Evolutionary conservation across 305 asterid species (phyloP).

Genomic region (Fraxinus paxiana): DNA sequence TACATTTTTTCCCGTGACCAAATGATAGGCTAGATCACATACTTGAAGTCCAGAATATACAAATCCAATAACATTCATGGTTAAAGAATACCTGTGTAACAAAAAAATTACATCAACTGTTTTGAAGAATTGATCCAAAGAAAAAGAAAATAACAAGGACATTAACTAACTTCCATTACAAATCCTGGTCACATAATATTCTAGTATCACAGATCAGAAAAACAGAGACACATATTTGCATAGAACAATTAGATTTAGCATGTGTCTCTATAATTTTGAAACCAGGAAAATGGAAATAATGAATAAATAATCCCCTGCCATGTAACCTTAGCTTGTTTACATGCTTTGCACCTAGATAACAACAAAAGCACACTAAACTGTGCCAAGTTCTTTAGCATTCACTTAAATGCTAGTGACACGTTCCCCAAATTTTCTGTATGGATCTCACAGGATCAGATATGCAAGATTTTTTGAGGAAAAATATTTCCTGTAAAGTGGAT

Average conservation of each 20-base stretch:
- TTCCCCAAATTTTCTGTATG: not conserved
- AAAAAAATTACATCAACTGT: not conserved
- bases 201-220: not conserved
- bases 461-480: not conserved
- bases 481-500: not conserved
- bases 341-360: not conserved
- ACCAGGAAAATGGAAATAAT: not conserved
- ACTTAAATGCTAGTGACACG: not conserved
- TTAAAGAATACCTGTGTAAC: constrained; percentile 57
- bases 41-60: constrained; percentile 76
- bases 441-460: not conserved
- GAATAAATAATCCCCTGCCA: not conserved
- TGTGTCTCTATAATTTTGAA: not conserved
- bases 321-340: not conserved
- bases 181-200: not conserved
- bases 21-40: constrained; percentile 42
- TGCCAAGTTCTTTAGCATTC: not conserved
- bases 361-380: not conserved
- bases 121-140: not conserved
- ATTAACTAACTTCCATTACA: not conserved
- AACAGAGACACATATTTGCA: not conserved
- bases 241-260: not conserved
- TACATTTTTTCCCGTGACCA: constrained; percentile 53
- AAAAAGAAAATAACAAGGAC: not conserved
- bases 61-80: constrained; percentile 70